Percentiles rank a stretch among this genome's conserved stretches.
Conservation (phyloP, 108 stramenopile species). For the Nitzschia palea region DNA sequence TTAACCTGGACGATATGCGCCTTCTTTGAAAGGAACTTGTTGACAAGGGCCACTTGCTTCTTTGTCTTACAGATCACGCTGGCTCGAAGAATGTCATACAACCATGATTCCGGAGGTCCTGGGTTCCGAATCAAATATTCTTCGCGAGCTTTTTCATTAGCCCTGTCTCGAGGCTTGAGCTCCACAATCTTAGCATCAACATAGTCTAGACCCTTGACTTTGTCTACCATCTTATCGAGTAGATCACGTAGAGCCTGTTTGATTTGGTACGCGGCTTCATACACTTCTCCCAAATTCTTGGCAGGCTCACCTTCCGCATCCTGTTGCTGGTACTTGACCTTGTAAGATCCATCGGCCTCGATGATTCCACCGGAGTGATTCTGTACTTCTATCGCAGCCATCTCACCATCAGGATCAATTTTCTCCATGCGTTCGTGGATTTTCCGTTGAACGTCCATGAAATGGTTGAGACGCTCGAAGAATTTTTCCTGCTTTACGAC, state of each 20-base stretch:
- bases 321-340: conserved; percentile 38
- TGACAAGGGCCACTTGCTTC: conserved; percentile 37
- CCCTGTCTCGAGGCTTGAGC: conserved; percentile 39
- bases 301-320: conserved; percentile 40
- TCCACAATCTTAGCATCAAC: conserved; percentile 40
- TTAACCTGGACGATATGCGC: conserved; percentile 44
- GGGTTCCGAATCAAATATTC: conserved; percentile 34
- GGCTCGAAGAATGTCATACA: conserved; percentile 39
- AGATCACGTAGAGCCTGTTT: conserved; percentile 38
- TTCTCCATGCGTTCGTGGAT: conserved; percentile 38
- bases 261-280: conserved; percentile 45
- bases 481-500: conserved; percentile 35
- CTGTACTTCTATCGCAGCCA: conserved; percentile 31
- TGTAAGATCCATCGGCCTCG: conserved; percentile 26
- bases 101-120: conserved; percentile 38
- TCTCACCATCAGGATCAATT: conserved; percentile 24
- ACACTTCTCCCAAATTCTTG: conserved; percentile 37
- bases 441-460: conserved; percentile 42
- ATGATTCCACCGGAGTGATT: conserved; percentile 33
- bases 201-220: conserved; percentile 46
- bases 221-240: conserved; percentile 39
- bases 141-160: conserved; percentile 38
- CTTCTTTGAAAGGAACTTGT: conserved; percentile 38
- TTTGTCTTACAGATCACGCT: conserved; percentile 40
- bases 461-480: conserved; percentile 40